phyloP scores from a whole-genome alignment of 306 rosid genomes.

The Sesbania bispinosa region DNA sequence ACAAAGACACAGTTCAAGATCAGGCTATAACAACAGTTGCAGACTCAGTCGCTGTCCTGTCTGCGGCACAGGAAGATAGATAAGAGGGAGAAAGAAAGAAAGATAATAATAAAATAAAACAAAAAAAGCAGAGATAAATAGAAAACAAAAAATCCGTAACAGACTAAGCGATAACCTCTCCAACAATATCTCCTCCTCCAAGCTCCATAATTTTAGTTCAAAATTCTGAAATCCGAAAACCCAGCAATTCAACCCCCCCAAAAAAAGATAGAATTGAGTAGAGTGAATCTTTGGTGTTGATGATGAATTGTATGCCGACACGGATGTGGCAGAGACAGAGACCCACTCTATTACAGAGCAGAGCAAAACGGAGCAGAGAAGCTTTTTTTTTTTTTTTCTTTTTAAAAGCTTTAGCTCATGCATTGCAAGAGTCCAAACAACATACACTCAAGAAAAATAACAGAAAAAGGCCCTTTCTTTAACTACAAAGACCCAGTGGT shows the following conservation, averaged over 20 bases:
- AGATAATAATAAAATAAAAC: too few relatives aligned
- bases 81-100: background rate
- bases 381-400: background rate
- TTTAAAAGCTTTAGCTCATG: slow-evolving; percentile 39
- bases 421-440: slow-evolving; percentile 45
- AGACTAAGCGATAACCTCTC: slow-evolving; percentile 11
- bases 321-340: slow-evolving; percentile 22
- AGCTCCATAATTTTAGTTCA: slow-evolving; percentile 3
- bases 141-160: slow-evolving; percentile 10
- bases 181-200: background rate
- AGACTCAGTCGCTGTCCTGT: slow-evolving; percentile 22
- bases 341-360: slow-evolving; percentile 14
- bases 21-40: slow-evolving; percentile 5
- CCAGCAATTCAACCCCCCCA: too few relatives aligned
- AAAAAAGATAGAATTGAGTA: background rate
- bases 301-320: slow-evolving; percentile 30
- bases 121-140: too few relatives aligned
- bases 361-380: background rate
- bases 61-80: background rate
- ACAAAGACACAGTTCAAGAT: slow-evolving; percentile 9
- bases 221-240: background rate
- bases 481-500: background rate
- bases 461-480: slow-evolving; percentile 1
- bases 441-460: slow-evolving; percentile 29
- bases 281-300: background rate